A percentile compares a stretch with the other conserved stretches of the same genome.
Evolutionary conservation across 129 eudicot species (phyloP).

Genomic region (Kitagawia praeruptora): DNA sequence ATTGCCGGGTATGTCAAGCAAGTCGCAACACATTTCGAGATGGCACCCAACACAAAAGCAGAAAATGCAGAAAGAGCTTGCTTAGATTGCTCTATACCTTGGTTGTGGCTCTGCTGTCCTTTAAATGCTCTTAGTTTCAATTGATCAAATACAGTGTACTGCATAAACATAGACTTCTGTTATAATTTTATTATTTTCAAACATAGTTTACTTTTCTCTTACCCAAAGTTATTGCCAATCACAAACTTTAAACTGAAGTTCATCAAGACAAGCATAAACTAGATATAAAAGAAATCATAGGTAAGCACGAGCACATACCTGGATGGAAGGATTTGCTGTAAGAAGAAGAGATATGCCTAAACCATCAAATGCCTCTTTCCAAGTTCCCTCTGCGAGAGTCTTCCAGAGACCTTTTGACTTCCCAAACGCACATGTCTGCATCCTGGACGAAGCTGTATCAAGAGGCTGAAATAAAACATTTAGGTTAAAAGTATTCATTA

Average conservation of each 20-base stretch:
- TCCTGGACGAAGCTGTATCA: slow-evolving; percentile 97
- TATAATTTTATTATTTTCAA: not conserved
- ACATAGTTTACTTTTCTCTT: slow-evolving; percentile 13
- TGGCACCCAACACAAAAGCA: slow-evolving; percentile 86
- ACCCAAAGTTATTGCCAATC: not conserved
- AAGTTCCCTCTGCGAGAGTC: slow-evolving; percentile 67
- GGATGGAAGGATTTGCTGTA: slow-evolving; percentile 90
- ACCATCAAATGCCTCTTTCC: slow-evolving; percentile 90
- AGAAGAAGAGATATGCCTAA: slow-evolving; percentile 92
- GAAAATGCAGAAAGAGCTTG: slow-evolving; percentile 76
- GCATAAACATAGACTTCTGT: slow-evolving; percentile 14
- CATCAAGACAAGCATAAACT: not conserved
- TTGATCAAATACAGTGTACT: slow-evolving; percentile 97
- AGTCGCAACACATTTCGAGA: slow-evolving; percentile 85
- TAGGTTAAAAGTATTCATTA: not conserved
- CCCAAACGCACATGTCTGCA: slow-evolving; percentile 98
- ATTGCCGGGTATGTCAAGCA: slow-evolving; percentile 86
- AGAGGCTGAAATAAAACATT: slow-evolving; percentile 50
- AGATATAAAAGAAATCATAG: not conserved
- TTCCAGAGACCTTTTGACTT: slow-evolving; percentile 91
- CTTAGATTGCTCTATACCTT: slow-evolving; percentile 25
- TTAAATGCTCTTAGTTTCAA: slow-evolving; percentile 56
- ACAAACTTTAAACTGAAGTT: not conserved
- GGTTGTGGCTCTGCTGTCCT: slow-evolving; percentile 27
- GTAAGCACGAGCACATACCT: slow-evolving; percentile 33